Evolutionary conservation across 148 eudicot genomes (phyloP), one percentile per base, ranked within the genome.

Genomic region (Diospyros kaki): DNA sequence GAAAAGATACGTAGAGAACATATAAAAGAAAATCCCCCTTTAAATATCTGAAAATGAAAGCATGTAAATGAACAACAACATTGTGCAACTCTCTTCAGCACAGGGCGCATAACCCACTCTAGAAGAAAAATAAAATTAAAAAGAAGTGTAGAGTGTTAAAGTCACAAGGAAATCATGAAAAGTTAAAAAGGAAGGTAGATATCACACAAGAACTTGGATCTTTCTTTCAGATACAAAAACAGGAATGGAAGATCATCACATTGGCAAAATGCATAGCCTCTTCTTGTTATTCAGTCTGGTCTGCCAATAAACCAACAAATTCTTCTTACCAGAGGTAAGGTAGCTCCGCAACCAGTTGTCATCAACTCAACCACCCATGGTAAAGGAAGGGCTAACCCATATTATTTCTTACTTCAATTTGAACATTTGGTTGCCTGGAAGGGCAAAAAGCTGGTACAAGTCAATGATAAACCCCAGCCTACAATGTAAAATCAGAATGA

Each of bases 231-330:
- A 6, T 17, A 66, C n/a, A 54, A 73, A 72, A 75, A 66, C 40
- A 66, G n/a, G 15, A 56, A 58, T 46, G 14, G 41, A 75, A 75
- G 62, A 5, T 43, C 43, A 39, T 28, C 13, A 6, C 15, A 1
- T 3, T 9, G 28, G 28, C 28, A 28, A 43, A 46, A 28, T 60
- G 61, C 75, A 74, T 6, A 48, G 41, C 66, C 28, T 0, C 28
- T 50, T 53, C 52, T 17, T 44, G 45, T 56, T 12, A 75, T 75
- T 75, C 17, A 45, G 58, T 58, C 55, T 69, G 61, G 60, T 58
- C 55, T 69, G 61, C 50, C 66, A 69, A 59, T 68, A 50, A 63
- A 70, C 73, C 50, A 61, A 64, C 14, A 76, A 53, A 4, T 69
- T 10, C 50, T 70, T 12, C 10, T 50, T 61, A 48, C 50, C 41